These are phyloP conservation scores for Jatropha podagrica DNA, from an alignment of 441 rosid species.

Conservation along the genomic window DNA sequence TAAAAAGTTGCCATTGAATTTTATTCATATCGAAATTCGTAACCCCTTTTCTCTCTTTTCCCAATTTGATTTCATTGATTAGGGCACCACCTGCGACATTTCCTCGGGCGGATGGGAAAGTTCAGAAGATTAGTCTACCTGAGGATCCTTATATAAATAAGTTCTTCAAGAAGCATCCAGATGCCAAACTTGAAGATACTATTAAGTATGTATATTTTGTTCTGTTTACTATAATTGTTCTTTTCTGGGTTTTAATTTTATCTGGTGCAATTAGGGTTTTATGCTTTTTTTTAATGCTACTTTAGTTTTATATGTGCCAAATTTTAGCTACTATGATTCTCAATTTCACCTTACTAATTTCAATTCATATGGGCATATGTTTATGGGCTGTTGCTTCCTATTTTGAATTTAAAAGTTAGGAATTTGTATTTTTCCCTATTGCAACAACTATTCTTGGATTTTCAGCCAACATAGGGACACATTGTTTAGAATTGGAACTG, in stretches of 20 bases:
- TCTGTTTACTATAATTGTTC: neutral
- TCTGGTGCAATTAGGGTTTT: neutral
- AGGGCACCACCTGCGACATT: constrained; percentile 85
- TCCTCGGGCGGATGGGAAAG: constrained; percentile 63
- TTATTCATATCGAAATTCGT: neutral
- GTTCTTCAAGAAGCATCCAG: constrained; percentile 65
- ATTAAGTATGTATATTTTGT: constrained; percentile 45
- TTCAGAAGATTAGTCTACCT: constrained; percentile 64
- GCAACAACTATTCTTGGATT: neutral
- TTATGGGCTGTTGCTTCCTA: no score
- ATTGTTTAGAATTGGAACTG: neutral
- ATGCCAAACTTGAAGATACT: constrained; percentile 55
- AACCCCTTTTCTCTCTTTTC: neutral
- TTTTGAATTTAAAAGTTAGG: neutral
- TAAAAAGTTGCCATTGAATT: neutral
- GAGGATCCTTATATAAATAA: constrained; percentile 70
- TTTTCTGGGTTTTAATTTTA: neutral
- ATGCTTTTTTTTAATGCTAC: neutral
- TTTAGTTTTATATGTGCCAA: neutral
- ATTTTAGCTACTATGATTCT: neutral
- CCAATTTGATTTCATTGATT: constrained; percentile 19
- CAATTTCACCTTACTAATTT: neutral
- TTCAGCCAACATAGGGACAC: neutral
- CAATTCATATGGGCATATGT: neutral
- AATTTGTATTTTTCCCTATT: neutral